Conservation (phyloP, 208 protist genomes). For the Perkinsela sp. region DNA sequence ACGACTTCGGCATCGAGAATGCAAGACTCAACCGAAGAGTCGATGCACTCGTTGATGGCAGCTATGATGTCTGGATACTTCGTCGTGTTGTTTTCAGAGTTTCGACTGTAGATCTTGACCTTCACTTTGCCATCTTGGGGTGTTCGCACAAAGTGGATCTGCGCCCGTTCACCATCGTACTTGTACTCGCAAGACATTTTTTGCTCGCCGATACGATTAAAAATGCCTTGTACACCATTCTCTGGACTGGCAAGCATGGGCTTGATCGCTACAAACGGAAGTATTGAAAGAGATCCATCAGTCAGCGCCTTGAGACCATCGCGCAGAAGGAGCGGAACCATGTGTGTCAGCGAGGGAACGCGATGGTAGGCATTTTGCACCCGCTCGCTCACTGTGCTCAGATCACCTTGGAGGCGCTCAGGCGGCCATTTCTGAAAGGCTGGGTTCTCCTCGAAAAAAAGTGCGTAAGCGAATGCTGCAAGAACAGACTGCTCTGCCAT, state of each 20-base stretch:
- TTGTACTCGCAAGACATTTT: slow-evolving; percentile 97
- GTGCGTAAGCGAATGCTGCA: slow-evolving; percentile 69
- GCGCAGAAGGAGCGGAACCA: slow-evolving; percentile 22
- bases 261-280: slow-evolving; percentile 76
- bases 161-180: slow-evolving; percentile 94
- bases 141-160: slow-evolving; percentile 60
- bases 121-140: slow-evolving; percentile 7
- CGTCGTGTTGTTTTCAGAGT: slow-evolving; percentile 83
- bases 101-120: slow-evolving; percentile 86
- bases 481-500: slow-evolving; percentile 81
- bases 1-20: slow-evolving; percentile 95
- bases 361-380: slow-evolving; percentile 37
- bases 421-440: slow-evolving; percentile 10
- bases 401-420: slow-evolving; percentile 21
- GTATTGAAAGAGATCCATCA: slow-evolving; percentile 30
- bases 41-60: slow-evolving; percentile 25
- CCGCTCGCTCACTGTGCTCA: slow-evolving; percentile 19
- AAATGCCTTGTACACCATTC: slow-evolving; percentile 58
- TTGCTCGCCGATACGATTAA: slow-evolving; percentile 37
- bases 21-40: slow-evolving; percentile 52
- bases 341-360: slow-evolving; percentile 46
- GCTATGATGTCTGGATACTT: slow-evolving; percentile 93
- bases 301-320: slow-evolving; percentile 39
- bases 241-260: slow-evolving; percentile 96
- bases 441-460: slow-evolving; percentile 37